Evolutionary conservation across 2,329 filamentous ascomycete species (phyloP).

Genomic region (Cylindrodendrum hubeiense): DNA sequence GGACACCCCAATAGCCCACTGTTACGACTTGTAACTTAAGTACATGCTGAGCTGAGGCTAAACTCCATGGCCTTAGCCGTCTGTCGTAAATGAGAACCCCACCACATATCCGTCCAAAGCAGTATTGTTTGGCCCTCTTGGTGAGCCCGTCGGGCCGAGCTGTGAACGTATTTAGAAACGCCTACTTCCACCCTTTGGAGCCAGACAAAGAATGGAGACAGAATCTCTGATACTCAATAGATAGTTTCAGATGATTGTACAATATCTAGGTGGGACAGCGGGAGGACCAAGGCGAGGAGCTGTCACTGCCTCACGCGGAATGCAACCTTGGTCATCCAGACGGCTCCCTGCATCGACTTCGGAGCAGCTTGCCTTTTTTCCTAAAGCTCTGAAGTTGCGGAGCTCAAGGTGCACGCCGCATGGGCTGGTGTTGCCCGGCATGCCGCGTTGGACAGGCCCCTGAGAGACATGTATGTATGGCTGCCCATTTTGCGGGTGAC

Average conservation of each 20-base stretch:
- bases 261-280: conserved; percentile 43
- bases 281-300: conserved; percentile 41
- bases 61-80: conserved; percentile 27
- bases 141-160: conserved; percentile 41
- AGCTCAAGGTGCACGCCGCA: conserved; percentile 29
- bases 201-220: conserved; percentile 14
- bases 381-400: conserved; percentile 27
- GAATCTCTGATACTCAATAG: conserved; percentile 29
- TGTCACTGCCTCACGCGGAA: conserved; percentile 40
- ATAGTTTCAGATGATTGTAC: conserved; percentile 49
- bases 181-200: conserved; percentile 26
- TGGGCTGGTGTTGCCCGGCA: conserved; percentile 27
- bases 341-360: conserved; percentile 47
- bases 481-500: background rate
- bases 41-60: conserved; percentile 9
- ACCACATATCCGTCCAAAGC: conserved; percentile 16
- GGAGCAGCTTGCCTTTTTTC: conserved; percentile 39
- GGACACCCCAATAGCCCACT: conserved; percentile 33
- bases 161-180: conserved; percentile 33
- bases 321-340: conserved; percentile 32
- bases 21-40: conserved; percentile 25
- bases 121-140: conserved; percentile 32
- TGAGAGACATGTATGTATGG: conserved; percentile 12
- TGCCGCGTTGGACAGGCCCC: conserved; percentile 29
- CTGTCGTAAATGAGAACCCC: conserved; percentile 25